Evolutionary conservation across 768 basidiomycete genomes (phyloP), one percentile per base, ranked within the genome.

Genomic region (Ramaria sp.): DNA sequence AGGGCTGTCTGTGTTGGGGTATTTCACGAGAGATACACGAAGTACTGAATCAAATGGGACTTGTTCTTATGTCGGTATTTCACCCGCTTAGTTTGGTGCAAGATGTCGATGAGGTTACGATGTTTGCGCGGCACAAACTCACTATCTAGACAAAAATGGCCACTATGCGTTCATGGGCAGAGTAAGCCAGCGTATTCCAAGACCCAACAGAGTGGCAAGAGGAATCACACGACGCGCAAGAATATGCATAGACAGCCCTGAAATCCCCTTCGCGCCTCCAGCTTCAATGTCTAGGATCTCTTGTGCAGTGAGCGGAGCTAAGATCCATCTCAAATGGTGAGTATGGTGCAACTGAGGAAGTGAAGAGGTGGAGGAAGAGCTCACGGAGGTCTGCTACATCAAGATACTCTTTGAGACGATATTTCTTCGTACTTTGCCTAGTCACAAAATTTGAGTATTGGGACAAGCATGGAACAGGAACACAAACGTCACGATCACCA

Each of bases 391-490:
- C 83, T 0, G 80, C 86, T 1, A 83, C 84, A 42, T 69, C 70
- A 37, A 88, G 70, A 65, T 91, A 91, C 11, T 84, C 79, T 63
- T 83, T 70, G 20, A 91, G 70, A 13, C 88, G 75, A 2, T 71
- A 67, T 61, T 80, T 78, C 70, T 83, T 86, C 6, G 82, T 80
- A 66, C 83, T 86, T 13, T 80, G 78, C 7, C 83, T 84, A 60
- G 19, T 46, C 3, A 10, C 48, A 33, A 20, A 30, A 33, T 17
- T 2, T 13, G 22, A 31, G 4, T 13, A 48, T 5, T 19, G 19
- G 27, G 20, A 30, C 13, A 31, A 13, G 3, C 9, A 30, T 49
- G 24, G 24, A 13, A 49, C 7, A 11, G n/a, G 19, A 22, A 30
- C n/a, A 49, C 70, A 24, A 65, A 86, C 80, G 83, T 87, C 60